Base-by-base conservation (phyloP, 2,329 filamentous ascomycete genomes). In the Camillea tinctor region DNA sequence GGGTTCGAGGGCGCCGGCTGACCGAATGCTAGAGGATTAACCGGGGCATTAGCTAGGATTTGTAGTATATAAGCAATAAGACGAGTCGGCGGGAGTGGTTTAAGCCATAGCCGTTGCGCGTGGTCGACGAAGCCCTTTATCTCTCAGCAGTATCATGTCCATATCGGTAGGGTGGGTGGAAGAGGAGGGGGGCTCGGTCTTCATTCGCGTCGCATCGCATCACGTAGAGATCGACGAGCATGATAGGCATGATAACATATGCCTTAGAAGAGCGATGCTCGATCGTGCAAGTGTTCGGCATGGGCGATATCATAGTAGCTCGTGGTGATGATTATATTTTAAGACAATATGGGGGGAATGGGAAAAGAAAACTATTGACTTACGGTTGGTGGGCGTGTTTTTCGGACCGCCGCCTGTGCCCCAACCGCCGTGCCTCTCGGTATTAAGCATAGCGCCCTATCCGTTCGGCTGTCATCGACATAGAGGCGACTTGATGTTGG, bases 401-500 rank as follows among this genome's bases (percentile, higher is more conserved):
- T 63, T 57, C 59, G 58, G 52, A 59, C 60, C 61, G 57, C 65
- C 61, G 52, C n/a, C n/a, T n/a, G 60, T 56, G 60, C 69, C 69
- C 69, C 66, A 69, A 62, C 66, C 65, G 62, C 64, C 66, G 52
- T 69, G 66, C 52, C 61, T 63, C 67, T 68, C 59, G 54, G 63
- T 36, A 64, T 69, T 67, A 65, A 68, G 61, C 70, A 72, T 72
- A 53, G 64, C 67, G 66, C 54, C 58, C 57, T 50, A 44, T 57
- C 57, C 56, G 51, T 24, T 60, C 17, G 54, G 24, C 59, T 64
- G 59, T 67, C 70, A 72, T 71, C 59, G 59, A 59, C 57, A 53
- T 60, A 55, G 49, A 20, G 51, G 17, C 23, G 51, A 30, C 7
- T 24, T 19, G 23, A 21, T 40, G 15, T 40, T 4, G 15, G 15